phyloP scores from a whole-genome alignment of 2,329 filamentous ascomycete species.

The Mycosphaerella arachidis region DNA sequence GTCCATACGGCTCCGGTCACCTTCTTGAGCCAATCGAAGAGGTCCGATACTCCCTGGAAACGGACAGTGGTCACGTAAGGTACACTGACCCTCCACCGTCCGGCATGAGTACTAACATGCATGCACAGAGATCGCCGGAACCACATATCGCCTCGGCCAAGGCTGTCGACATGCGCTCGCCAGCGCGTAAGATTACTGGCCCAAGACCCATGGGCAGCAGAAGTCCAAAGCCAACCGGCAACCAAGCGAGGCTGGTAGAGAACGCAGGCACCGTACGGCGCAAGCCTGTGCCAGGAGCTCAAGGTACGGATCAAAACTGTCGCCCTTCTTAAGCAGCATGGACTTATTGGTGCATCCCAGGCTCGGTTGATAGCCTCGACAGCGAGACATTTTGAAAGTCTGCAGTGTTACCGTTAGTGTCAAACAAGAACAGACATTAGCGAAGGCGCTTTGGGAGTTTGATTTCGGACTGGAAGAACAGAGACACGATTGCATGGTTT shows the following conservation, averaged over 20 bases:
- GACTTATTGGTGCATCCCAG: constrained; percentile 1
- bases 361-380: constrained; percentile 20
- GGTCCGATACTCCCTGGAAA: constrained; percentile 48
- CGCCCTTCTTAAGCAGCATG: background rate
- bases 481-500: background rate
- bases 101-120: background rate
- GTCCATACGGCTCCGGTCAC: constrained; percentile 36
- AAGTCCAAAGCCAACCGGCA: constrained; percentile 22
- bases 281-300: constrained; percentile 27
- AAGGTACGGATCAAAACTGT: constrained; percentile 14
- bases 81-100: background rate
- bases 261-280: constrained; percentile 23
- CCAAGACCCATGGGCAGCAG: constrained; percentile 46
- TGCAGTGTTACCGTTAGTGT: background rate
- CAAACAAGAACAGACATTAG: background rate
- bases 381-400: constrained; percentile 21
- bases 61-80: constrained; percentile 36
- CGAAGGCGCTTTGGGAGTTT: background rate
- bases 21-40: constrained; percentile 49
- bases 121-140: constrained; percentile 28
- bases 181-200: constrained; percentile 45
- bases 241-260: constrained; percentile 16
- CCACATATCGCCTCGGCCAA: constrained; percentile 24
- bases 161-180: constrained; percentile 30
- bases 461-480: background rate